A percentile compares a stretch with the other conserved stretches of the same genome.
phyloP scores from a whole-genome alignment of 1,284 basidiomycete genomes.

The Ceratorhiza oryzae-sativae region DNA sequence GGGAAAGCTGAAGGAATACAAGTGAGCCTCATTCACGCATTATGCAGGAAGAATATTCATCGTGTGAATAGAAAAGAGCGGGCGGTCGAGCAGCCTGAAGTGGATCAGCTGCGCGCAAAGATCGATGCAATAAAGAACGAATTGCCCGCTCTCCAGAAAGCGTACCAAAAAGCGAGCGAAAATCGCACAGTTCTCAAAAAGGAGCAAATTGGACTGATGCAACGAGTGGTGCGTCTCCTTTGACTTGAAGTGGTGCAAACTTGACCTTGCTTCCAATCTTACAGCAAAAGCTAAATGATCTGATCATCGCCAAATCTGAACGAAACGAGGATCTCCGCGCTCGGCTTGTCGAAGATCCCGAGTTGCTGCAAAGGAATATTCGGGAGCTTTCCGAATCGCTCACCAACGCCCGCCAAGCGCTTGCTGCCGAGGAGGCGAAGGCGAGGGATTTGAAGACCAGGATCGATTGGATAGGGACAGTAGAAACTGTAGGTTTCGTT shows the following conservation, averaged over 20 bases:
- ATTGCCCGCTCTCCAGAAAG: constrained; percentile 18
- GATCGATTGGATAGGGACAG: constrained; percentile 18
- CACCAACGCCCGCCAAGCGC: constrained; percentile 1
- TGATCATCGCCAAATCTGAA: constrained; percentile 37
- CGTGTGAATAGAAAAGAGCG: constrained; percentile 11
- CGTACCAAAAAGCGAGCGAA: constrained; percentile 29
- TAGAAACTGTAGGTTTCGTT: constrained; percentile 12
- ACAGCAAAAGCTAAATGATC: constrained; percentile 34
- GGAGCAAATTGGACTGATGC: constrained; percentile 26
- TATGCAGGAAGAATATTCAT: not conserved
- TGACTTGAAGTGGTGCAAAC: too few relatives aligned
- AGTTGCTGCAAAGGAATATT: constrained; percentile 26
- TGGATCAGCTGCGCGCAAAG: constrained; percentile 2
- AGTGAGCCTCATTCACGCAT: not conserved
- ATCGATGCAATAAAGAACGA: constrained; percentile 18
- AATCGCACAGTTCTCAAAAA: constrained; percentile 13
- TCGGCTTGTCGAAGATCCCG: constrained; percentile 30
- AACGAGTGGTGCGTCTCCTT: constrained; percentile 21
- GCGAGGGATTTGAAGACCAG: constrained; percentile 24
- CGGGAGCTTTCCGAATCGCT: constrained; percentile 17
- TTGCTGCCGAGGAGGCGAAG: constrained; percentile 21
- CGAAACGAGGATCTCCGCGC: constrained; percentile 33
- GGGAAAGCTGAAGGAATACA: constrained; percentile 34
- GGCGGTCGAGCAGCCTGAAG: constrained; percentile 24
- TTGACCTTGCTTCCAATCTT: not conserved